A percentile compares a stretch with the other conserved stretches of the same genome.
These are phyloP conservation scores for Sugiyamaella xylanicola DNA, from an alignment of 1,139 yeast species.

Conservation along the genomic window DNA sequence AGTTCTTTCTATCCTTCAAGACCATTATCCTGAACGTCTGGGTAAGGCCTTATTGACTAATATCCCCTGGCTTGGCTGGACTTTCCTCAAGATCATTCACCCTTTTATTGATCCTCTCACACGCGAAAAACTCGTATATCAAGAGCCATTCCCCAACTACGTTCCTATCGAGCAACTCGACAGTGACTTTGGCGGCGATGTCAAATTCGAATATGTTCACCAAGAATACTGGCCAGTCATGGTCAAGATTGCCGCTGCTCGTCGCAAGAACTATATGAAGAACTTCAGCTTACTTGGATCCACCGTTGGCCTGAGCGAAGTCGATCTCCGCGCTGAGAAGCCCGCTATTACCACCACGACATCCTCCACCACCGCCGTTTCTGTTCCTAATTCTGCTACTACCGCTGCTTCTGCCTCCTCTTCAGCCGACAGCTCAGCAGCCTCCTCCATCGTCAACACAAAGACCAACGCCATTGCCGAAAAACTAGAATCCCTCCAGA, in stretches of 20 bases:
- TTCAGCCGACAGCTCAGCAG: conserved; percentile 8
- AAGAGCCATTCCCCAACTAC: conserved; percentile 80
- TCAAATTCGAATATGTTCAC: conserved; percentile 82
- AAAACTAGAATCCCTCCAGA: conserved; percentile 9
- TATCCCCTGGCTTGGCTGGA: conserved; percentile 90
- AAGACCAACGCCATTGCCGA: conserved; percentile 9
- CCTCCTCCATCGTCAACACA: conserved; percentile 13
- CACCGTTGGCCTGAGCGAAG: conserved; percentile 77
- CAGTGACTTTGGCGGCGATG: conserved; percentile 76
- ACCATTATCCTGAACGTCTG: conserved; percentile 93
- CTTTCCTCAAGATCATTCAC: conserved; percentile 82
- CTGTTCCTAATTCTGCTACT: background rate
- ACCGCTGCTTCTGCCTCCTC: background rate
- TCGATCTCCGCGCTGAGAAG: conserved; percentile 58
- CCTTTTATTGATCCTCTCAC: conserved; percentile 97
- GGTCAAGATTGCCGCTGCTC: conserved; percentile 57
- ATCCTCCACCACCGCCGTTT: conserved; percentile 8
- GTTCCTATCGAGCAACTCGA: conserved; percentile 84
- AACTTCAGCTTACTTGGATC: conserved; percentile 71
- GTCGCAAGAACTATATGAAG: conserved; percentile 56
- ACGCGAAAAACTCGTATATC: conserved; percentile 85
- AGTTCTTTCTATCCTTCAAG: conserved; percentile 83
- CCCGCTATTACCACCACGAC: background rate
- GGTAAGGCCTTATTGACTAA: conserved; percentile 90
- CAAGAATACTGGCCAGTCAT: conserved; percentile 78